phyloP scores from a whole-genome alignment of 495 filamentous ascomycete genomes.

The Talaromyces ruber region DNA sequence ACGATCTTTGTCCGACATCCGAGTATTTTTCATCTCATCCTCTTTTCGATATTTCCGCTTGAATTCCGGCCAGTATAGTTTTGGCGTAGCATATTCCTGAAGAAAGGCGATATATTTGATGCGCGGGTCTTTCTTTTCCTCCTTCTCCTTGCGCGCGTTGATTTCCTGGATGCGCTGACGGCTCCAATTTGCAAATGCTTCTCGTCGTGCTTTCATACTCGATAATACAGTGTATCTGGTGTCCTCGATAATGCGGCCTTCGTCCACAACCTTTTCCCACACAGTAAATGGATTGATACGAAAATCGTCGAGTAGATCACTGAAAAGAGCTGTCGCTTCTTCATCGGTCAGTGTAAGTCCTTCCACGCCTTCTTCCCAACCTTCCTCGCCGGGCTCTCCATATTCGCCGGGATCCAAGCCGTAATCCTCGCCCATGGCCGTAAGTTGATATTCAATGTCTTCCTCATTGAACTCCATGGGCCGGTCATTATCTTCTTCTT shows the following conservation, averaged over 20 bases:
- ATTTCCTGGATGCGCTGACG: slow-evolving; percentile 60
- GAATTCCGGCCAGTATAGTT: slow-evolving; percentile 96
- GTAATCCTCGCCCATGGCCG: slow-evolving; percentile 76
- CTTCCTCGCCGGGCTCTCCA: slow-evolving; percentile 53
- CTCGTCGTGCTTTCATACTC: slow-evolving; percentile 73
- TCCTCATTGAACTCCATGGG: slow-evolving; percentile 89
- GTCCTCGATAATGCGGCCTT: slow-evolving; percentile 78
- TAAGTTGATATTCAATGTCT: slow-evolving; percentile 88
- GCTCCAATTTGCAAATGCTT: slow-evolving; percentile 76
- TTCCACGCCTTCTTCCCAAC: slow-evolving; percentile 64
- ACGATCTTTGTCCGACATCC: slow-evolving; percentile 74
- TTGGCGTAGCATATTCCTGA: slow-evolving; percentile 70
- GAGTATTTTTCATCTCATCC: slow-evolving; percentile 65
- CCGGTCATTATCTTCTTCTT: slow-evolving; percentile 36
- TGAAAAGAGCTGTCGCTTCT: slow-evolving; percentile 67
- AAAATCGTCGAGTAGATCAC: slow-evolving; percentile 76
- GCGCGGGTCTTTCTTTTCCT: slow-evolving; percentile 76
- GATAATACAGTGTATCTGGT: slow-evolving; percentile 72
- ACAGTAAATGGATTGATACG: slow-evolving; percentile 79
- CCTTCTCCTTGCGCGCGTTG: slow-evolving; percentile 61
- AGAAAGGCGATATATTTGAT: slow-evolving; percentile 81
- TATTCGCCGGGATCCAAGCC: slow-evolving; percentile 63
- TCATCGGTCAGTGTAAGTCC: slow-evolving; percentile 56
- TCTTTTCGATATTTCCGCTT: slow-evolving; percentile 83
- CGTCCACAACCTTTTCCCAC: slow-evolving; percentile 81